Evolutionary conservation across 441 rosid genomes (phyloP).

Genomic region (Arabidopsis lyrata): DNA sequence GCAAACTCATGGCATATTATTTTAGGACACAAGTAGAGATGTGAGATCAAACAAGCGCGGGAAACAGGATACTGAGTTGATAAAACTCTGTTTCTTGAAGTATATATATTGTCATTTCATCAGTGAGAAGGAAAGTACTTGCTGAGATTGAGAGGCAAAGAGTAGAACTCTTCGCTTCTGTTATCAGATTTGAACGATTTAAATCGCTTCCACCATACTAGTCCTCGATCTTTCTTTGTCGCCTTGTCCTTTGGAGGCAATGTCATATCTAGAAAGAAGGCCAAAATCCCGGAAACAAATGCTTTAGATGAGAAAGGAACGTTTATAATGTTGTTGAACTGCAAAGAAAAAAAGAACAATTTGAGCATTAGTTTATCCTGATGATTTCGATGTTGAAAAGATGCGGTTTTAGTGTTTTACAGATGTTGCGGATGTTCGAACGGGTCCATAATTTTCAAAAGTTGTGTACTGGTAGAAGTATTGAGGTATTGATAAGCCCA

Average conservation of each 20-base stretch:
- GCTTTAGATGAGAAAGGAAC: constrained; percentile 87
- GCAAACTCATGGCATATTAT: constrained; percentile 56
- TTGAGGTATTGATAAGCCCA: constrained; percentile 90
- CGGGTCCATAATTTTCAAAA: constrained; percentile 65
- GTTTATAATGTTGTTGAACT: constrained; percentile 90
- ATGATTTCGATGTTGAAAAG: neutral
- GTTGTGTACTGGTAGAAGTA: constrained; percentile 87
- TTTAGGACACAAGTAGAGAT: constrained; percentile 58
- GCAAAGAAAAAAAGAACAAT: constrained; percentile 37
- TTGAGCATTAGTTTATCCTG: neutral
- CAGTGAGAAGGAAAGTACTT: constrained; percentile 70
- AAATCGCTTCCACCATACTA: constrained; percentile 72
- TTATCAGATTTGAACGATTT: constrained; percentile 55
- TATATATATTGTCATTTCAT: neutral
- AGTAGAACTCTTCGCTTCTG: constrained; percentile 68
- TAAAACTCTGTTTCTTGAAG: constrained; percentile 1
- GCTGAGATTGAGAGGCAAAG: constrained; percentile 68
- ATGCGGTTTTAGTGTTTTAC: constrained; percentile 45
- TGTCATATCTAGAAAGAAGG: constrained; percentile 68
- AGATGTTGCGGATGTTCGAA: constrained; percentile 85
- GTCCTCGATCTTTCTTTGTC: constrained; percentile 71
- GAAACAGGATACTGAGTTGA: neutral
- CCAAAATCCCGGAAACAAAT: constrained; percentile 76
- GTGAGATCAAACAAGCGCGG: constrained; percentile 59
- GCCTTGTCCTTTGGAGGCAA: constrained; percentile 61